Evolutionary conservation across 306 rosid genomes (phyloP).

Genomic region (Ormosia emarginata): DNA sequence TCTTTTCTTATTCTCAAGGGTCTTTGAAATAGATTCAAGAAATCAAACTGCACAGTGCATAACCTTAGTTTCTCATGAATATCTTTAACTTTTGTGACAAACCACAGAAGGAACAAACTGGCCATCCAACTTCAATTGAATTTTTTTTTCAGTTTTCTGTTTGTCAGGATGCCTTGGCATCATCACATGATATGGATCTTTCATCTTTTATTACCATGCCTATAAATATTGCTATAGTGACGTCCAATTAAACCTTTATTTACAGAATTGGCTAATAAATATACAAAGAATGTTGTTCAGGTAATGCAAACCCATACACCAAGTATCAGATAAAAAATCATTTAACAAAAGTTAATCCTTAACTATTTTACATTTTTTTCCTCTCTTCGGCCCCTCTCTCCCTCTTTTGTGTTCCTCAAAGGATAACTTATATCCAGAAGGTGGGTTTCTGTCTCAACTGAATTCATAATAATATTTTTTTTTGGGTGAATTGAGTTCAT

Average conservation of each 20-base stretch:
- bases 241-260: neutral
- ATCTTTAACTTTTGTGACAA: neutral
- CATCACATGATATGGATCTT: neutral
- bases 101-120: neutral
- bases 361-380: neutral
- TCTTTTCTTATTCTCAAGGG: neutral
- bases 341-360: neutral
- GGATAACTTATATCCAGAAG: neutral
- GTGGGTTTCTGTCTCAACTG: neutral
- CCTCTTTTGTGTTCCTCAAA: neutral
- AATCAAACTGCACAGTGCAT: neutral
- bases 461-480: neutral
- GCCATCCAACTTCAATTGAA: neutral
- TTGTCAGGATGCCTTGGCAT: neutral
- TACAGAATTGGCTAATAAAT: neutral
- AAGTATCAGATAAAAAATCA: neutral
- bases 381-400: neutral
- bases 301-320: neutral
- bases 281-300: neutral
- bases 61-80: neutral
- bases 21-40: neutral
- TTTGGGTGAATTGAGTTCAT: neutral
- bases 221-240: neutral
- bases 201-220: neutral
- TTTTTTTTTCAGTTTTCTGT: neutral